A percentile compares a stretch with the other conserved stretches of the same genome.
Evolutionary conservation across 2,329 filamentous ascomycete species (phyloP).

Genomic region (Cordyceps militaris): DNA sequence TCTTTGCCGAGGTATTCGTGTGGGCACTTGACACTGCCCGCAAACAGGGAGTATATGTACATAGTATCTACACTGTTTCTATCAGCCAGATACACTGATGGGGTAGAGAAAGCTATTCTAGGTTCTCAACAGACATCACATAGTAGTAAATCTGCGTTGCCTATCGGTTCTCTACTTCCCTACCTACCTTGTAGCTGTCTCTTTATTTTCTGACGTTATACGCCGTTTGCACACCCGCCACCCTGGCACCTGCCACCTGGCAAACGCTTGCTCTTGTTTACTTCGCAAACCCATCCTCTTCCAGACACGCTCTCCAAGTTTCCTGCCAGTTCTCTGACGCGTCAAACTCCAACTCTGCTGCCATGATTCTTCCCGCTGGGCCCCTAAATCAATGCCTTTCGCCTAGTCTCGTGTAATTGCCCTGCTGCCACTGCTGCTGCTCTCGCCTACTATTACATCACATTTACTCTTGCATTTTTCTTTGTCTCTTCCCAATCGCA

Average conservation of each 20-base stretch:
- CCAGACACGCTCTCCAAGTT: neutral
- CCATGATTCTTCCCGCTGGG: neutral
- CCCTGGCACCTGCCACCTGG: neutral
- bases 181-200: neutral
- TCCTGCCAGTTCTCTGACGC: neutral
- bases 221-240: neutral
- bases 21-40: neutral
- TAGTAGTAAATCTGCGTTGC: too few relatives aligned
- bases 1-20: neutral
- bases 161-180: too few relatives aligned
- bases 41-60: neutral
- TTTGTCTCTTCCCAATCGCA: neutral
- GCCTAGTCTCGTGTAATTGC: slow-evolving; percentile 3
- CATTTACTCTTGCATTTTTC: slow-evolving; percentile 7
- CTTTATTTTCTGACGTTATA: neutral
- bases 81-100: too few relatives aligned
- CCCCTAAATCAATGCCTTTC: neutral
- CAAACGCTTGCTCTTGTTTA: slow-evolving; percentile 4
- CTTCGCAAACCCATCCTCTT: slow-evolving; percentile 1
- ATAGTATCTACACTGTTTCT: neutral
- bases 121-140: too few relatives aligned
- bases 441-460: slow-evolving; percentile 4
- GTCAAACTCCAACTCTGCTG: neutral
- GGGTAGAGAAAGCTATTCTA: too few relatives aligned
- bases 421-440: neutral